phyloP scores from a whole-genome alignment of 2,329 filamentous ascomycete species.

The Exophiala bonariae region DNA sequence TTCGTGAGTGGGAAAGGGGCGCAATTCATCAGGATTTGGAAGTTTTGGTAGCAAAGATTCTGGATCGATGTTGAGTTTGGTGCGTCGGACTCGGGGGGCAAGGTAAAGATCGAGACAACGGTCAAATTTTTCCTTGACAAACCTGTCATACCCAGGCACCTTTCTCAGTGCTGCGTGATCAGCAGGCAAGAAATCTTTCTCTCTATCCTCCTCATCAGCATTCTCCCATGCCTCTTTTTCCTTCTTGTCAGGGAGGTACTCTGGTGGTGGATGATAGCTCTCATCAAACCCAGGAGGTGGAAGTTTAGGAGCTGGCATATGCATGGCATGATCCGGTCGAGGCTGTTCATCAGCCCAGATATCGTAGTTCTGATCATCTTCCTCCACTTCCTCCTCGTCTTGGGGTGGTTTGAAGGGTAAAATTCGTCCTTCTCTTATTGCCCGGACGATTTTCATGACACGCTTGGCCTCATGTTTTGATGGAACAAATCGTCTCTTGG shows the following conservation, averaged over 20 bases:
- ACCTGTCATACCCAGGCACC: conserved; percentile 85
- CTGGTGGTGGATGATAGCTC: conserved; percentile 92
- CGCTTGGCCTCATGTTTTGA: conserved; percentile 97
- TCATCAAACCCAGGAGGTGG: conserved; percentile 92
- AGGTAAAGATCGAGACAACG: conserved; percentile 93
- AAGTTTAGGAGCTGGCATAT: conserved; percentile 90
- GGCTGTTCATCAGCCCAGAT: conserved; percentile 93
- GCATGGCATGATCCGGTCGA: conserved; percentile 83
- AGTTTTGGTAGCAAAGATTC: conserved; percentile 89
- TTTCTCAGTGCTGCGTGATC: conserved; percentile 82
- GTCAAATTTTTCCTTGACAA: conserved; percentile 96
- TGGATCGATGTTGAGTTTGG: conserved; percentile 94
- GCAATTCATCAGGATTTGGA: conserved; percentile 87
- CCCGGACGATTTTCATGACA: conserved; percentile 94
- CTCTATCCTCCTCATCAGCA: conserved; percentile 83
- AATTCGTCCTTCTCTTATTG: conserved; percentile 91
- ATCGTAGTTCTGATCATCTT: conserved; percentile 75
- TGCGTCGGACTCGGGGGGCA: conserved; percentile 86
- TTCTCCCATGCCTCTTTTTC: conserved; percentile 86
- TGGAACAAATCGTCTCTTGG: conserved; percentile 90
- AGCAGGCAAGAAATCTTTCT: conserved; percentile 82
- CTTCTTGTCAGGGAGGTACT: conserved; percentile 84
- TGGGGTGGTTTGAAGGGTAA: conserved; percentile 80
- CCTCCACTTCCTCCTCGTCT: conserved; percentile 71
- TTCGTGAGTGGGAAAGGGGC: conserved; percentile 89